Percentiles rank a stretch among this genome's conserved stretches.
These are phyloP conservation scores for Truncatella angustata DNA, from an alignment of 2,329 filamentous ascomycete species.

Conservation along the genomic window DNA sequence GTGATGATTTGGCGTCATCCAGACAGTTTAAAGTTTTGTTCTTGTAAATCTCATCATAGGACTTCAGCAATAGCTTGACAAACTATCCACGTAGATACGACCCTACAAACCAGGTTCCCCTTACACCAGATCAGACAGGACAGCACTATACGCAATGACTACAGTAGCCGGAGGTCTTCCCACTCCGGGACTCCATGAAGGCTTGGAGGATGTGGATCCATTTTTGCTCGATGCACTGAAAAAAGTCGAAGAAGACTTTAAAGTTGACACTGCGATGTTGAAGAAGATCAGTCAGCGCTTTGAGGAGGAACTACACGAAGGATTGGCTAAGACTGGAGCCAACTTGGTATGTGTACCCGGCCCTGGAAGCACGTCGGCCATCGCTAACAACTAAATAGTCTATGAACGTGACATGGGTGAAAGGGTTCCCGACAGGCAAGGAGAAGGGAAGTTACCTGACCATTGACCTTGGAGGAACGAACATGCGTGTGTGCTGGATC, in stretches of 20 bases:
- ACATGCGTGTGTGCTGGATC: conserved; percentile 70
- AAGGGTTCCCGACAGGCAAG: conserved; percentile 5
- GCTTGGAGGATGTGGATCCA: too few species aligned
- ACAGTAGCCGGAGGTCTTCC: background rate
- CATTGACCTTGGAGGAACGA: conserved; percentile 71
- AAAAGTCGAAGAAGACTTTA: conserved; percentile 60
- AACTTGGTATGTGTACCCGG: conserved; percentile 16
- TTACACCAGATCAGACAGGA: too few species aligned
- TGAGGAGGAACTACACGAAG: conserved; percentile 3
- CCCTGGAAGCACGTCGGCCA: background rate
- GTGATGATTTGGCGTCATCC: too few species aligned
- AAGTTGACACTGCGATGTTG: conserved; percentile 60
- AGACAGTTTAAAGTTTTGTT: too few species aligned
- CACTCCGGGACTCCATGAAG: background rate
- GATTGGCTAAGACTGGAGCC: conserved; percentile 11
- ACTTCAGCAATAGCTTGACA: too few species aligned
- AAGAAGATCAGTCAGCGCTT: conserved; percentile 64
- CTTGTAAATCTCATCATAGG: too few species aligned
- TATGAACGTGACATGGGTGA: conserved; percentile 10
- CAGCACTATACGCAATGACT: conserved; percentile 19
- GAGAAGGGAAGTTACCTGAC: conserved; percentile 66
- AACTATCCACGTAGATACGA: too few species aligned
- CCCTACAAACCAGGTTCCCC: too few species aligned
- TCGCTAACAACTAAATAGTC: background rate
- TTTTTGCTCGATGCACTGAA: too few species aligned